phyloP scores from a whole-genome alignment of 78 protist genomes.

The Mantamonas sphyraenae region DNA sequence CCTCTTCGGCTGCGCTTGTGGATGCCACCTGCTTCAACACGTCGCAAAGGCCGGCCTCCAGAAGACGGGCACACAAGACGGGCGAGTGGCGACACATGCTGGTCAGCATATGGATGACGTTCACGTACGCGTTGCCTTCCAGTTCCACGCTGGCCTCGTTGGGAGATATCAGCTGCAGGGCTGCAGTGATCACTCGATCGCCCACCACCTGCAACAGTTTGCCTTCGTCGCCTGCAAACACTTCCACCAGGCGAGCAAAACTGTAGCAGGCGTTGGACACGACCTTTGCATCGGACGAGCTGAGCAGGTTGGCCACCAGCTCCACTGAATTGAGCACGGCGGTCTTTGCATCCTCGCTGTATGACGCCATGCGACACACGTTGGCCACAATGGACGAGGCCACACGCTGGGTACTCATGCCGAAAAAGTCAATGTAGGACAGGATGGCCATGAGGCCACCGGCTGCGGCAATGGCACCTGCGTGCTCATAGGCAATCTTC shows the following conservation, averaged over 20 bases:
- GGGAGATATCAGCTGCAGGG: too few species aligned
- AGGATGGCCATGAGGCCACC: constrained; percentile 82
- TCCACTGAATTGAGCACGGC: too few species aligned
- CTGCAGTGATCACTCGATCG: too few species aligned
- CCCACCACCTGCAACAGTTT: too few species aligned
- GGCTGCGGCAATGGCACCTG: constrained; percentile 33
- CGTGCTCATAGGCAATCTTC: constrained; percentile 62
- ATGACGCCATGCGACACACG: constrained; percentile 40
- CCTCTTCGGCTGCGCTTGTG: too few species aligned
- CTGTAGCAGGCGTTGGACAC: constrained; percentile 29
- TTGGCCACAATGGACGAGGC: constrained; percentile 61
- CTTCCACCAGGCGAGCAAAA: constrained; percentile 24
- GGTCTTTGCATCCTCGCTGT: too few species aligned
- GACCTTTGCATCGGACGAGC: constrained; percentile 37
- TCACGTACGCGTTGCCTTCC: neutral
- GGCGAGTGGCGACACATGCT: neutral
- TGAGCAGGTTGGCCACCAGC: constrained; percentile 33
- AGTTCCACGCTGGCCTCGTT: neutral
- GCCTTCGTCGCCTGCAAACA: neutral
- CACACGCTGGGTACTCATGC: constrained; percentile 55
- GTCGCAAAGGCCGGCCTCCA: neutral
- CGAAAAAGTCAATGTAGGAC: constrained; percentile 73
- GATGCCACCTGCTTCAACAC: neutral
- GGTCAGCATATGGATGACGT: neutral
- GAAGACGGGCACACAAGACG: neutral